Conservation (phyloP, 768 basidiomycete genomes). For the Amyloporia xantha region DNA sequence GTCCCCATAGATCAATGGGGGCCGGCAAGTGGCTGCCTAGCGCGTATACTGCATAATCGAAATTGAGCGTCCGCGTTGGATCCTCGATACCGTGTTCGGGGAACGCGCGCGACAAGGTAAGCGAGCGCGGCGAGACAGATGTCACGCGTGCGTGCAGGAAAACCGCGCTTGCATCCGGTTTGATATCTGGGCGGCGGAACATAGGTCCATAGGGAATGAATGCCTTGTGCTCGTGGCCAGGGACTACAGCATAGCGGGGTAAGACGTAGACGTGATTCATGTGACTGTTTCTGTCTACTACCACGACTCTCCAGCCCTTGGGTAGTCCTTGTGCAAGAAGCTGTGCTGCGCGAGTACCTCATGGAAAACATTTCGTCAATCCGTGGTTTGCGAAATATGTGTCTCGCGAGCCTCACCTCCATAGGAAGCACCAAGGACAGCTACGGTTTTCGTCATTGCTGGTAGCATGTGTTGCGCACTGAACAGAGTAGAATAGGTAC, state of each 20-base stretch:
- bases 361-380: not conserved
- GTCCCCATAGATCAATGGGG: conserved; percentile 50
- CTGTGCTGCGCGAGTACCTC: conserved; percentile 45
- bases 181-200: conserved; percentile 22
- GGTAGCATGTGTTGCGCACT: not conserved
- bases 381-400: not conserved
- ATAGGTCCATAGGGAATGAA: conserved; percentile 54
- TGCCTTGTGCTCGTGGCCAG: conserved; percentile 60
- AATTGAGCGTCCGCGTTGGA: conserved; percentile 29
- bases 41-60: conserved; percentile 55
- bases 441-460: conserved; percentile 31
- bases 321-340: conserved; percentile 43
- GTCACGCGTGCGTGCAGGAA: conserved; percentile 41
- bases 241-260: conserved; percentile 49
- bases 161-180: conserved; percentile 18
- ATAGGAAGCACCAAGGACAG: conserved; percentile 50
- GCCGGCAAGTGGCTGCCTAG: conserved; percentile 52
- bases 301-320: conserved; percentile 44
- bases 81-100: conserved; percentile 36
- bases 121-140: conserved; percentile 30
- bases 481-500: too few relatives aligned
- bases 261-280: conserved; percentile 43
- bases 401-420: conserved; percentile 33
- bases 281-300: conserved; percentile 56
- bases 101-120: conserved; percentile 43